Base-by-base conservation (phyloP, 73 alveolate species). In the Breviolum minutum region DNA sequence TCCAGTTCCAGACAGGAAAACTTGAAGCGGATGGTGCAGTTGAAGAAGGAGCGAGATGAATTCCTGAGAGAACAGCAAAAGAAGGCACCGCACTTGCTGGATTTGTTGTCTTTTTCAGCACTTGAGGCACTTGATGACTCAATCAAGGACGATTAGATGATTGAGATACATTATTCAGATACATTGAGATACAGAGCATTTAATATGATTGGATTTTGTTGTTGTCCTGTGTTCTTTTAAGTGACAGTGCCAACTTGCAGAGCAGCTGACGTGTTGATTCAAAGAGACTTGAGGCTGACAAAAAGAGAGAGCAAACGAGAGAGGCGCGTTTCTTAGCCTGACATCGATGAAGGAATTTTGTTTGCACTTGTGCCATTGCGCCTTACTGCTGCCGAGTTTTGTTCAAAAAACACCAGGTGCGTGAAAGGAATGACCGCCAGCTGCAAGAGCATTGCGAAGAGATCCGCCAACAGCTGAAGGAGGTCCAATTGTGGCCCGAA, bases 371-470 rank as follows among this genome's bases (percentile, higher is more conserved):
- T 77, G n/a, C 71, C 40, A 16, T 76, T 76, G 54, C 54, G 54
- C 54, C 54, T 12, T 26, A 17, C 13, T 76, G 30, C 54, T 27
- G 19, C 17, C 63, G 86, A 76, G 19, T 20, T 1, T 20, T 60
- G 68, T 64, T 48, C 87, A 3, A 16, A 0, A 11, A 13, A 30
- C 29, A 69, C 22, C 79, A 92, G 98, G 98, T 80, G 77, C 90
- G 89, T 6, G 98, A 74, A 69, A 62, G 98, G 17, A 80, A 80
- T 69, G 98, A 92, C 60, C 98, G 98, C 14, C 98, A 92, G 69
- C 90, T 92, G 88, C 90, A 92, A 62, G 68, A 54, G 63, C 98
- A 76, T 26, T 92, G 98, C 80, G 90, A 74, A 74, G 98, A 92
- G 98, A 70, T 92, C 48, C 89, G 90, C 26, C 89, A 73, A 27